Evolutionary conservation across 257 asterid species (phyloP), one percentile per base, ranked within the genome.

Genomic region (Leonotis leonurus): DNA sequence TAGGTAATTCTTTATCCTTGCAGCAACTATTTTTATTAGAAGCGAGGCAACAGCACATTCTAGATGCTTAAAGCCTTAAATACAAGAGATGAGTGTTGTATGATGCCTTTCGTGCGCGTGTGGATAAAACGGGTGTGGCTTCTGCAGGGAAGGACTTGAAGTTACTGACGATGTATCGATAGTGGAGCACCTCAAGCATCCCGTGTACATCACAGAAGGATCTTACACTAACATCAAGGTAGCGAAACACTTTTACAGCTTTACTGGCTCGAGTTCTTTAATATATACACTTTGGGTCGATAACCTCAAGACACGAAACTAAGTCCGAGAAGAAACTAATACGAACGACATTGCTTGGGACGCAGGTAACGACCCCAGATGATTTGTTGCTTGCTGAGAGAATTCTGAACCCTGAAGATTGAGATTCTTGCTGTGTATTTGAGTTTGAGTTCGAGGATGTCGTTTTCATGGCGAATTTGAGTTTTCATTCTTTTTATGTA

Each of bases 191-290:
- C 89, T 89, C n/a, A 83, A 69, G 58, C 99, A 89, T 77, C 99
- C 96, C 3, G 99, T 89, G 14, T 93, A 87, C 75, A 89, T 93
- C 30, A 87, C 99, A 2, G 81, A 87, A 71, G 99, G 97, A 74
- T 93, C 94, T 62, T 93, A 93, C 85, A 87, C 99, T 62, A 93
- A 93, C 81, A 89, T 93, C 75, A 93, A 93, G 99, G 99, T 92
- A 75, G 32, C 29, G 44, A 64, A 56, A 67, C n/a, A 32, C 40
- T 48, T 40, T 6, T 7, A 32, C 10, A 11, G n/a, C n/a, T n/a
- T n/a, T n/a, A n/a, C n/a, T n/a, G n/a, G n/a, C n/a, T n/a, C n/a
- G n/a, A n/a, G n/a, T n/a, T n/a, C n/a, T n/a, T n/a, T n/a, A n/a
- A 4, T 12, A 9, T 36, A 35, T 33, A 21, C 48, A n/a, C 32